Evolutionary conservation across 2,329 filamentous ascomycete genomes (phyloP).

Genomic region (Elsinoe australis): DNA sequence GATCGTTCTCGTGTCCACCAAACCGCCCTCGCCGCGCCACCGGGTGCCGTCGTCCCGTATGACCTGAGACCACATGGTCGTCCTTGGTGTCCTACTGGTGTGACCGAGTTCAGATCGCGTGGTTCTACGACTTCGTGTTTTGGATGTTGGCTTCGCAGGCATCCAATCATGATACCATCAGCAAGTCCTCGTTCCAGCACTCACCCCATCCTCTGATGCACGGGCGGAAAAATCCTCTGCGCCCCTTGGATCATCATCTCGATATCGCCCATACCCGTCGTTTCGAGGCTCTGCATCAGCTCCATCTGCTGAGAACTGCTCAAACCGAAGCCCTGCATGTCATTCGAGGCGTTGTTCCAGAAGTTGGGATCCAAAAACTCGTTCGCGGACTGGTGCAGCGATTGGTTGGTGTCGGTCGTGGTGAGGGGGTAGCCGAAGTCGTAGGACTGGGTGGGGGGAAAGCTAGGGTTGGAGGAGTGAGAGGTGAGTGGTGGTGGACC

Average conservation of each 20-base stretch:
- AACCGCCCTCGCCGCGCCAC: no score
- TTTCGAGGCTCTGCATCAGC: constrained; percentile 32
- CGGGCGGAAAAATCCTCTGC: constrained; percentile 4
- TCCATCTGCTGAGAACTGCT: constrained; percentile 31
- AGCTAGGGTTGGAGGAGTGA: no score
- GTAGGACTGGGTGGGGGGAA: constrained; percentile 7
- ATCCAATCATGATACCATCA: no score
- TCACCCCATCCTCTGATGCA: constrained; percentile 19
- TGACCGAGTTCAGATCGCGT: no score
- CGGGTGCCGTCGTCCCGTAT: no score
- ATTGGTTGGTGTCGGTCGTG: constrained; percentile 7
- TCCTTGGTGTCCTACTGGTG: no score
- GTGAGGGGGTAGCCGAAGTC: constrained; percentile 7
- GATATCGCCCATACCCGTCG: constrained; percentile 33
- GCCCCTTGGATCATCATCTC: constrained; percentile 30
- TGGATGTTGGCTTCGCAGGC: no score
- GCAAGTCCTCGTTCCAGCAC: not conserved
- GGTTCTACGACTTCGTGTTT: no score
- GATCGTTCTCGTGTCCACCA: no score
- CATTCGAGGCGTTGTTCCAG: constrained; percentile 17
- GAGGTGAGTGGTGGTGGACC: not conserved
- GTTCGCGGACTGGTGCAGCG: constrained; percentile 2
- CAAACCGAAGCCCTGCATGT: constrained; percentile 26
- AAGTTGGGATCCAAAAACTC: constrained; percentile 15
- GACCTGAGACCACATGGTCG: no score